Evolutionary conservation across 2,329 filamentous ascomycete genomes (phyloP).

Genomic region (Amylocarpus encephaloides): DNA sequence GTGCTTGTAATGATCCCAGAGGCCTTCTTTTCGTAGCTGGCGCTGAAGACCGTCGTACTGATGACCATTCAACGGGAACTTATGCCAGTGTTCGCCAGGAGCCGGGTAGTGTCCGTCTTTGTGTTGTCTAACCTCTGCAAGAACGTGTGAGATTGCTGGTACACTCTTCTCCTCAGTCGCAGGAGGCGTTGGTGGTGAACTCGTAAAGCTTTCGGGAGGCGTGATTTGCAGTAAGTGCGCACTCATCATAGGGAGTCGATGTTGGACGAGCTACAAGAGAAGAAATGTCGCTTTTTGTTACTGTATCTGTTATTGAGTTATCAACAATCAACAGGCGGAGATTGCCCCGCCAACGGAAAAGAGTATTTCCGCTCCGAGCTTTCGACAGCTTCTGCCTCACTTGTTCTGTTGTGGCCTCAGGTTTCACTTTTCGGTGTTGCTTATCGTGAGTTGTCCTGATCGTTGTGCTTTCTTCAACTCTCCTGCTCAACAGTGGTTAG

Average conservation of each 20-base stretch:
- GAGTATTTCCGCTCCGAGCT: too few species aligned
- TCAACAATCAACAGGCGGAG: too few species aligned
- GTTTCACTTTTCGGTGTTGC: too few species aligned
- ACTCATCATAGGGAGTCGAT: slow-evolving; percentile 12
- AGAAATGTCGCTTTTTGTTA: slow-evolving; percentile 2
- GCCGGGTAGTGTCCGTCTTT: slow-evolving; percentile 7
- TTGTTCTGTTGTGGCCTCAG: too few species aligned
- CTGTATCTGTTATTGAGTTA: too few species aligned
- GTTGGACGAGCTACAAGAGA: slow-evolving; percentile 5
- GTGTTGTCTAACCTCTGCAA: slow-evolving; percentile 11
- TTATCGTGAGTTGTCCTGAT: too few species aligned
- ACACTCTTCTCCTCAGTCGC: slow-evolving; percentile 10
- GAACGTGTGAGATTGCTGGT: slow-evolving; percentile 9
- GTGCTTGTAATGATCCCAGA: slow-evolving; percentile 13
- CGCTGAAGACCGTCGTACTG: slow-evolving; percentile 11
- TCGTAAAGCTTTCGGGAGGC: slow-evolving; percentile 14
- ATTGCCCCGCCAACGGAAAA: too few species aligned
- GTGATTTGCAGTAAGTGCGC: slow-evolving; percentile 12
- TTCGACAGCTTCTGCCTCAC: too few species aligned
- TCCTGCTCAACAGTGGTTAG: too few species aligned
- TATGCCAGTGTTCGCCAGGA: slow-evolving; percentile 11
- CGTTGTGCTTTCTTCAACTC: too few species aligned
- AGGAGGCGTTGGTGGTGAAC: slow-evolving; percentile 13
- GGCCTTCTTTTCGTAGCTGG: slow-evolving; percentile 9
- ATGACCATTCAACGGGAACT: slow-evolving; percentile 5